Conservation (phyloP, 305 asterid genomes). For the Nicotiana rustica region DNA sequence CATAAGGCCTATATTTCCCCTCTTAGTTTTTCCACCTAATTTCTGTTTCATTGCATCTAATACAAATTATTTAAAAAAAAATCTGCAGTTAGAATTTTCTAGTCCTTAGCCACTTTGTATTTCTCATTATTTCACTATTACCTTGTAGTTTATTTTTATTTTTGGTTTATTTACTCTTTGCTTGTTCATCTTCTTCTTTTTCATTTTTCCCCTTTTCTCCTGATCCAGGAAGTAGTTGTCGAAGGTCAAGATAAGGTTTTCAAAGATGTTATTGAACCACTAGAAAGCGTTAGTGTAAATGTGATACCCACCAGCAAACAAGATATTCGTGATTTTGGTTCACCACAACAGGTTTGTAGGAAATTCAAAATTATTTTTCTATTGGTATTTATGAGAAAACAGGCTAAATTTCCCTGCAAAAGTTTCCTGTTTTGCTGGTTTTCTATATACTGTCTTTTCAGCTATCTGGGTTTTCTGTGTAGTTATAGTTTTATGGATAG, state of each 20-base stretch:
- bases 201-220: neutral
- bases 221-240: constrained; percentile 72
- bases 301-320: constrained; percentile 76
- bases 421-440: neutral
- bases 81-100: neutral
- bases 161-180: neutral
- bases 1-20: neutral
- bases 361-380: neutral
- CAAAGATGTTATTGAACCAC: constrained; percentile 94
- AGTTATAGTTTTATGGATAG: neutral
- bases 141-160: neutral
- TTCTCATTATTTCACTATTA: neutral
- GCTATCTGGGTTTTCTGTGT: neutral
- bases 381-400: neutral
- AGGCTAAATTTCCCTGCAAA: neutral
- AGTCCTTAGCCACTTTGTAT: neutral
- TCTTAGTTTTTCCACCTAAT: neutral
- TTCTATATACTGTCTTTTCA: neutral
- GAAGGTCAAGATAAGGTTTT: constrained; percentile 94
- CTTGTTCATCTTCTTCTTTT: constrained; percentile 1
- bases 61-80: neutral
- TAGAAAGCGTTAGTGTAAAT: constrained; percentile 86
- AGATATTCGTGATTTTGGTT: constrained; percentile 86
- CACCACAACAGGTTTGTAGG: constrained; percentile 75
- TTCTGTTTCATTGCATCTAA: neutral